phyloP scores from a whole-genome alignment of 176 grass and related monocot species.

The Eleusine coracana region DNA sequence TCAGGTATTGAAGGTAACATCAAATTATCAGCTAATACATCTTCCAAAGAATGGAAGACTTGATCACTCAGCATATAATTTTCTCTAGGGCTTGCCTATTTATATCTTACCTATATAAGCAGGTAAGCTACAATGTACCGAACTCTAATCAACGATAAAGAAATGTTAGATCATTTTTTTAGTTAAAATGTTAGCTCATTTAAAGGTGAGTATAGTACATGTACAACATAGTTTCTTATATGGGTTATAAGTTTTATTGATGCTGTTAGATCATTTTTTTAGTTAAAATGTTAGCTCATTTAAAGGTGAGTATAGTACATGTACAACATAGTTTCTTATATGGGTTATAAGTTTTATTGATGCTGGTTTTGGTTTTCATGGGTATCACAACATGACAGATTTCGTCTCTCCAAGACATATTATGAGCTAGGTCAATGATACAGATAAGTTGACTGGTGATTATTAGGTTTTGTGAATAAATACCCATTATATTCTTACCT shows the following conservation, averaged over 20 bases:
- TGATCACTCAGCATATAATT: background rate
- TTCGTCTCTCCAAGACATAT: background rate
- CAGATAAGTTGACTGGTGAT: background rate
- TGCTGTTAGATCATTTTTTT: background rate
- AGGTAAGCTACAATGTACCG: background rate
- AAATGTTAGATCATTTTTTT: background rate
- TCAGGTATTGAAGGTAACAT: constrained; percentile 9
- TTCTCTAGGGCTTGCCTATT: background rate
- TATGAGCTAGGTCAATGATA: constrained; percentile 2
- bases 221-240: background rate
- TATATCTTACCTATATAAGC: background rate
- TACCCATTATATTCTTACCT: background rate
- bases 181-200: background rate
- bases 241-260: background rate
- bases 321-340: background rate
- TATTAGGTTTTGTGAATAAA: constrained; percentile 7
- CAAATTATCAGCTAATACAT: constrained; percentile 11
- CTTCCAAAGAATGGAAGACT: constrained; percentile 15
- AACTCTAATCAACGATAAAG: background rate
- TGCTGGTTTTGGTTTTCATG: background rate
- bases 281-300: background rate
- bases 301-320: background rate
- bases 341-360: background rate
- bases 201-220: background rate
- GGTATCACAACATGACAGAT: background rate